Percentiles rank a stretch among this genome's conserved stretches.
These are phyloP conservation scores for Zopfochytrium polystomum DNA, from an alignment of 371 early-diverging fungal species.

Conservation along the genomic window DNA sequence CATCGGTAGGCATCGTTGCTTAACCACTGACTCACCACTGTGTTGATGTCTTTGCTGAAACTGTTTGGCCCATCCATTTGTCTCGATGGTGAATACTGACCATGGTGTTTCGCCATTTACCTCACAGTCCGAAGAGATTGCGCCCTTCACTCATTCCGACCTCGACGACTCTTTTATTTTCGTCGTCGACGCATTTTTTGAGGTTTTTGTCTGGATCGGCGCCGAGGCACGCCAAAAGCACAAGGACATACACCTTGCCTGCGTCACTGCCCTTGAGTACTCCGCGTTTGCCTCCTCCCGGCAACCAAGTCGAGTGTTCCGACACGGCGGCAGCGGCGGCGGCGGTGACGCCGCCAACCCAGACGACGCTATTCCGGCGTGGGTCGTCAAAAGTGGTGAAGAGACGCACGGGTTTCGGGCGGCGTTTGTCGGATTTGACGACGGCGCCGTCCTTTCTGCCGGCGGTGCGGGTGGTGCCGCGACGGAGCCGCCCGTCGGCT, in stretches of 20 bases:
- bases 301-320: constrained; percentile 3
- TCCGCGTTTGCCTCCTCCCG: constrained; percentile 14
- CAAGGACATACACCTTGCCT: constrained; percentile 25
- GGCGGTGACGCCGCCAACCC: constrained; percentile 2
- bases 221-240: constrained; percentile 17
- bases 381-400: constrained; percentile 21
- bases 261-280: constrained; percentile 31
- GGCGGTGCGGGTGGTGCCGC: no score
- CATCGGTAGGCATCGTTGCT: constrained; percentile 26
- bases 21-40: no score
- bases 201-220: constrained; percentile 42
- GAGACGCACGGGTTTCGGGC: constrained; percentile 33
- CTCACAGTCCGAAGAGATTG: constrained; percentile 33
- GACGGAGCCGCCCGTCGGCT: no score
- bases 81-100: no score
- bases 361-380: constrained; percentile 4
- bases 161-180: constrained; percentile 25
- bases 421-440: constrained; percentile 37
- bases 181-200: constrained; percentile 42
- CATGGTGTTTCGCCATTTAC: no score
- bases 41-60: no score
- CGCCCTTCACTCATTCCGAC: constrained; percentile 33
- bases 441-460: no score
- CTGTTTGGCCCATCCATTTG: no score
- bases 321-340: background rate